A percentile compares a stretch with the other conserved stretches of the same genome.
phyloP scores from a whole-genome alignment of 2,329 filamentous ascomycete genomes.

The Colletotrichum simmondsii region DNA sequence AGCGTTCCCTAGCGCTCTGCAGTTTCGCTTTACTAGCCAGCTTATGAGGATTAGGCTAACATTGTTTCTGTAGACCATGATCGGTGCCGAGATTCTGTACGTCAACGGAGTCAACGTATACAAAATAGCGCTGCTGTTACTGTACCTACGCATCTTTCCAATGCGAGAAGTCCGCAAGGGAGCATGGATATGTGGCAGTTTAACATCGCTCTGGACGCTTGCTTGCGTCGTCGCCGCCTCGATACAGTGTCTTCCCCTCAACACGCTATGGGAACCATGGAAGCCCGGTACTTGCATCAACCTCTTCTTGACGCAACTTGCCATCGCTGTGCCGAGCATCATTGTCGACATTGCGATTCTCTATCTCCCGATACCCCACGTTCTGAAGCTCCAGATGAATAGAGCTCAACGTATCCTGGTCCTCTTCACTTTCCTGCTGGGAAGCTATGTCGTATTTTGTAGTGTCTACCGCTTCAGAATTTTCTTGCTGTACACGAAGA shows the following conservation, averaged over 20 bases:
- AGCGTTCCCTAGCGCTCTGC: not conserved
- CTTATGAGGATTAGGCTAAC: not conserved
- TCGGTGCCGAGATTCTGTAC: slow-evolving; percentile 30
- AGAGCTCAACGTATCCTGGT: slow-evolving; percentile 18
- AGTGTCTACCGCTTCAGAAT: slow-evolving; percentile 27
- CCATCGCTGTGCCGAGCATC: slow-evolving; percentile 26
- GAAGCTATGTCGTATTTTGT: slow-evolving; percentile 29
- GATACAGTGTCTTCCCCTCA: slow-evolving; percentile 16
- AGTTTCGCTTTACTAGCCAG: no score
- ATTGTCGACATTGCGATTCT: slow-evolving; percentile 31
- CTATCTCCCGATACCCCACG: slow-evolving; percentile 27
- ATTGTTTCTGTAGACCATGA: slow-evolving; percentile 6
- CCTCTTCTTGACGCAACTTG: slow-evolving; percentile 25
- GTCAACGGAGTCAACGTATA: slow-evolving; percentile 33
- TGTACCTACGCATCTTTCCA: slow-evolving; percentile 56
- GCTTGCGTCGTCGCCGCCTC: slow-evolving; percentile 29
- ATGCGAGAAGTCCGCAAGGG: slow-evolving; percentile 39
- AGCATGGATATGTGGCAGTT: slow-evolving; percentile 23
- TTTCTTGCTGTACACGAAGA: slow-evolving; percentile 16
- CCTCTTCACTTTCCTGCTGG: slow-evolving; percentile 25
- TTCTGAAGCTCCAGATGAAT: slow-evolving; percentile 29
- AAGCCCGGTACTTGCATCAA: slow-evolving; percentile 29
- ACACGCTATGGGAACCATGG: slow-evolving; percentile 30
- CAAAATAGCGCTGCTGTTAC: slow-evolving; percentile 53
- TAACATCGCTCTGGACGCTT: slow-evolving; percentile 20